Base-by-base conservation (phyloP, 2,329 filamentous ascomycete species). In the Magnaporthiopsis incrustans region DNA sequence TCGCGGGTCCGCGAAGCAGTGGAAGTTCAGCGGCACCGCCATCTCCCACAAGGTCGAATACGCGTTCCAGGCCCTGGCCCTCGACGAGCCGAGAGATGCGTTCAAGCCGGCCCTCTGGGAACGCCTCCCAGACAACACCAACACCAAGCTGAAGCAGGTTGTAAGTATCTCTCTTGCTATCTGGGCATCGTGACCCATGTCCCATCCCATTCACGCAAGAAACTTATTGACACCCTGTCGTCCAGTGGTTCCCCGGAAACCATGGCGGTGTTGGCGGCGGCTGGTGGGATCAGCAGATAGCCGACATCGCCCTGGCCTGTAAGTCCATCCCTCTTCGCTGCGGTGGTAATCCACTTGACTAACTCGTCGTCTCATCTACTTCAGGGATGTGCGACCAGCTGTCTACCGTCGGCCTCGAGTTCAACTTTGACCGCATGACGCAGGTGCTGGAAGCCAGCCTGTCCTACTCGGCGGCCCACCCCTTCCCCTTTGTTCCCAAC, bases 231-330 rank as follows among this genome's bases (percentile, higher is more conserved):
- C 44, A n/a, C 3, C 5, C 10, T 7, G 22, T 0, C 10, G n/a
- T 53, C 5, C 4, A 53, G 18, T 85, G 82, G 82, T 89, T 89
- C 70, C 82, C 85, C 0, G 86, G 86, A 14, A 81, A 79, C 63
- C 87, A 89, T 70, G 82, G 81, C 11, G 85, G 87, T 67, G 82
- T 87, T 57, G 85, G 85, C 27, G 85, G 85, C 30, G 85, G 85
- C 2, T 86, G 83, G 82, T 63, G 69, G 44, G 74, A 75, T 61
- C 74, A 75, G 68, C 71, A 73, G 65, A 68, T 74, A 0, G 70
- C 72, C 32, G 68, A 72, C 57, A 71, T 75, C 15, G 69, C 73
- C 2, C 68, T 75, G 4, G 72, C 74, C 1, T 75, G 74, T 72
- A 57, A 6, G 71, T 67, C 14, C n/a, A 18, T 26, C 50, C 33